Evolutionary conservation across 2,329 filamentous ascomycete species (phyloP).

Genomic region (Pseudogymnoascus sp.): DNA sequence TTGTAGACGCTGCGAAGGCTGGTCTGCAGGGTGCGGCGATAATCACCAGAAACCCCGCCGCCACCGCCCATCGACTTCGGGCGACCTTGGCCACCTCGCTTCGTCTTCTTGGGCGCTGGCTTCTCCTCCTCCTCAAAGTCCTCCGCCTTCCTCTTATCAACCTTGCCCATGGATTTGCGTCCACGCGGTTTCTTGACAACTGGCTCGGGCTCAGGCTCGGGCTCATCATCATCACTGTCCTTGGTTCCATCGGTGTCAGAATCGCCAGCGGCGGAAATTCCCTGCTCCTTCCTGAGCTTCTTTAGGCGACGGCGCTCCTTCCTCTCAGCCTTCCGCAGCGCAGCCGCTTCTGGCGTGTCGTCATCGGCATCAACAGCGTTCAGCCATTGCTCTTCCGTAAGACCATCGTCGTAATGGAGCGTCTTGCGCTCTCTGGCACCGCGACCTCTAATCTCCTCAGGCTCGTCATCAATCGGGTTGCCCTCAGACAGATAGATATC

Average conservation of each 20-base stretch:
- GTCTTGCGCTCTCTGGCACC: constrained; percentile 91
- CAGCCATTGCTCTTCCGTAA: constrained; percentile 98
- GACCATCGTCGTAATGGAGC: constrained; percentile 91
- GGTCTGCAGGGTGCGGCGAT: constrained; percentile 70
- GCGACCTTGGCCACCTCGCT: constrained; percentile 61
- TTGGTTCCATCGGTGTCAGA: constrained; percentile 4
- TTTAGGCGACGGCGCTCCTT: constrained; percentile 72
- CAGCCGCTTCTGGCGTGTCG: constrained; percentile 85
- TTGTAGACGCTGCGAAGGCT: constrained; percentile 73
- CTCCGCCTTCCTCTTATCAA: constrained; percentile 80
- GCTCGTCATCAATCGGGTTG: constrained; percentile 69
- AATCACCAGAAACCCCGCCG: constrained; percentile 46
- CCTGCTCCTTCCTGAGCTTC: constrained; percentile 28
- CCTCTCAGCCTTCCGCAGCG: constrained; percentile 78
- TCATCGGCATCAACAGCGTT: constrained; percentile 97
- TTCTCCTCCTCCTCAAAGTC: constrained; percentile 65
- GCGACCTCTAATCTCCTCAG: constrained; percentile 71
- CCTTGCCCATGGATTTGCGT: constrained; percentile 64
- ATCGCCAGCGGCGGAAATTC: neutral
- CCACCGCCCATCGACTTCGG: constrained; percentile 49
- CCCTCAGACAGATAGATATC: constrained; percentile 90
- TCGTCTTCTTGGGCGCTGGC: constrained; percentile 69
- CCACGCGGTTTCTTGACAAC: constrained; percentile 67
- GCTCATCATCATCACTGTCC: constrained; percentile 48
- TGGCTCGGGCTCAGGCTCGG: constrained; percentile 45